Evolutionary conservation across 768 basidiomycete genomes (phyloP).

Genomic region (Gelatoporia subvermispora): DNA sequence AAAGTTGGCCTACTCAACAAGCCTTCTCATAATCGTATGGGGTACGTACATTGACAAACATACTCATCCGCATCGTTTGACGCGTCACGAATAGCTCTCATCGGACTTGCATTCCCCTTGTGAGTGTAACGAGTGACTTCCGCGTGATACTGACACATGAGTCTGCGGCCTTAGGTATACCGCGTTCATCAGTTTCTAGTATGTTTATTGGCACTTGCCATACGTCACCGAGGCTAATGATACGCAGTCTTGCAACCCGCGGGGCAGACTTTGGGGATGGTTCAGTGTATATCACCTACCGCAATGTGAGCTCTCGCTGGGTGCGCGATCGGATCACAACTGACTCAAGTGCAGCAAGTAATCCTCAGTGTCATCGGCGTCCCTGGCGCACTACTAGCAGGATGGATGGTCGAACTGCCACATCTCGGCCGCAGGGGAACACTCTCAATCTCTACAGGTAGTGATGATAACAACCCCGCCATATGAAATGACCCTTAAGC

Average conservation of each 20-base stretch:
- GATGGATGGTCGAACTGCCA: constrained; percentile 44
- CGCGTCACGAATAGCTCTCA: constrained; percentile 45
- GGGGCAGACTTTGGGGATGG: constrained; percentile 66
- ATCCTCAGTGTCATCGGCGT: constrained; percentile 51
- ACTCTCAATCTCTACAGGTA: constrained; percentile 44
- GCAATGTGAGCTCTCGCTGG: constrained; percentile 43
- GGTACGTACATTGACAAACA: constrained; percentile 28
- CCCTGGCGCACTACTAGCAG: constrained; percentile 52
- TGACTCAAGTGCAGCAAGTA: constrained; percentile 32
- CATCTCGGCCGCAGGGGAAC: constrained; percentile 47
- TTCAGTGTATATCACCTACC: constrained; percentile 64
- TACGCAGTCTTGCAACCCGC: constrained; percentile 47
- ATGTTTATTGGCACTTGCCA: constrained; percentile 8
- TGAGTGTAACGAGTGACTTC: constrained; percentile 25
- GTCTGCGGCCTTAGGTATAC: constrained; percentile 33
- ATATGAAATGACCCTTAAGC: constrained; percentile 24
- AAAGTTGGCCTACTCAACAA: constrained; percentile 48
- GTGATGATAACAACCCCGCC: constrained; percentile 4
- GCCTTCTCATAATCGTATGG: constrained; percentile 46
- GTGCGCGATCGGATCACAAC: neutral
- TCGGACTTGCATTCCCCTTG: constrained; percentile 70
- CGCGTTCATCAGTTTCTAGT: constrained; percentile 49
- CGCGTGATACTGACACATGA: neutral
- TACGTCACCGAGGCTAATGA: constrained; percentile 1
- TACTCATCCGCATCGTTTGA: neutral